Evolutionary conservation across 148 eudicot genomes (phyloP).

Genomic region (Linanthus parryae): DNA sequence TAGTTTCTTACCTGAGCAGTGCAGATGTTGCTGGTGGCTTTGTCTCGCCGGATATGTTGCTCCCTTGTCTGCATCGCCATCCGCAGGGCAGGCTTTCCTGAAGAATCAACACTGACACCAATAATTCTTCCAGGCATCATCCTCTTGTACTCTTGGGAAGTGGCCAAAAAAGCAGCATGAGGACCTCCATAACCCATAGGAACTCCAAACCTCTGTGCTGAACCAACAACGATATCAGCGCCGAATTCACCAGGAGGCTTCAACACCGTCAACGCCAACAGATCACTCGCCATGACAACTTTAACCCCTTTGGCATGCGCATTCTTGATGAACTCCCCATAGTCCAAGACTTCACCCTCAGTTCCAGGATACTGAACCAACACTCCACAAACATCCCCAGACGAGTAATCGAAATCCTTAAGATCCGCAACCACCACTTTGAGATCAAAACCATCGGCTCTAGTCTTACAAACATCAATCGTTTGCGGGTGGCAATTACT

Average conservation of each 20-base stretch:
- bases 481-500: conserved; percentile 92
- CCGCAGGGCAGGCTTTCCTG: conserved; percentile 83
- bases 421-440: conserved; percentile 57
- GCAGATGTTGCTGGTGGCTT: conserved; percentile 97
- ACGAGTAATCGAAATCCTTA: conserved; percentile 64
- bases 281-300: conserved; percentile 91
- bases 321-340: conserved; percentile 78
- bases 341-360: conserved; percentile 86
- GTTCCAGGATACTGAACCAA: conserved; percentile 96
- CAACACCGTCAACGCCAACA: conserved; percentile 85
- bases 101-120: conserved; percentile 88
- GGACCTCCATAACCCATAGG: conserved; percentile 99
- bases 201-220: conserved; percentile 98
- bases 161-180: conserved; percentile 95
- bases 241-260: conserved; percentile 94
- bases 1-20: conserved; percentile 79
- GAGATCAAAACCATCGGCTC: conserved; percentile 82
- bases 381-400: conserved; percentile 89
- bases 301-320: conserved; percentile 87
- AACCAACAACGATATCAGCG: conserved; percentile 91
- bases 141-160: conserved; percentile 95
- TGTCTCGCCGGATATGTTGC: conserved; percentile 91
- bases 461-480: conserved; percentile 73
- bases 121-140: conserved; percentile 98
- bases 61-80: conserved; percentile 99